Conservation (phyloP, 179 eudicot species). For the Beta macrorhiza region DNA sequence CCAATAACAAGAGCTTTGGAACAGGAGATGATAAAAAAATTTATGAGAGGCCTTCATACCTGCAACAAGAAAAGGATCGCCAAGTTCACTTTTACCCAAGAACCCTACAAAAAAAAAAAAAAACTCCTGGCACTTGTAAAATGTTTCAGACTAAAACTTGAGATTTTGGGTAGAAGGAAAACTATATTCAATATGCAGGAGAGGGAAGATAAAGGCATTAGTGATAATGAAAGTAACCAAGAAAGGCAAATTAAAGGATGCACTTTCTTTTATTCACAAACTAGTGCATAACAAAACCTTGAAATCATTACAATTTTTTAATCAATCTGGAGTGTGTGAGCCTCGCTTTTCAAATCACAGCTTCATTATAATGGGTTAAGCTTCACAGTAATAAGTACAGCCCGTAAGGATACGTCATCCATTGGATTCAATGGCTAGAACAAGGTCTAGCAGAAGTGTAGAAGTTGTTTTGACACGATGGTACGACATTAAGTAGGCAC, state of each 20-base stretch:
- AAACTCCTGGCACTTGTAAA: neutral
- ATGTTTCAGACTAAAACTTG: neutral
- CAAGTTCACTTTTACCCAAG: neutral
- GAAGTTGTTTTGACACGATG: neutral
- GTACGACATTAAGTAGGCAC: neutral
- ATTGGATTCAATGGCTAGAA: neutral
- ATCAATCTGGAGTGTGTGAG: neutral
- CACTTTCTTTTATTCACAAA: neutral
- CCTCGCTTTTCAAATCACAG: neutral
- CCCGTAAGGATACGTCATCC: neutral
- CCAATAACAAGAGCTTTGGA: constrained; percentile 80
- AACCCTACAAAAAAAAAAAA: neutral
- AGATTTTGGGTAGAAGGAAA: neutral
- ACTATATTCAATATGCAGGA: neutral
- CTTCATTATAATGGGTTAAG: neutral
- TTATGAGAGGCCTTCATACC: constrained; percentile 97
- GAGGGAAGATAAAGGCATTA: neutral
- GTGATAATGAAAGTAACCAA: neutral
- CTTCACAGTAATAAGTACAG: neutral
- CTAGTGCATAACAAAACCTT: neutral
- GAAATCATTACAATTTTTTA: neutral
- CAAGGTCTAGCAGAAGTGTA: neutral
- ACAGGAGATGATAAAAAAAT: constrained; percentile 73
- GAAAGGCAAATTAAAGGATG: neutral
- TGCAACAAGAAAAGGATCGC: constrained; percentile 30